phyloP scores from a whole-genome alignment of 164 flowering plant genomes.

The Taxillus chinensis region DNA sequence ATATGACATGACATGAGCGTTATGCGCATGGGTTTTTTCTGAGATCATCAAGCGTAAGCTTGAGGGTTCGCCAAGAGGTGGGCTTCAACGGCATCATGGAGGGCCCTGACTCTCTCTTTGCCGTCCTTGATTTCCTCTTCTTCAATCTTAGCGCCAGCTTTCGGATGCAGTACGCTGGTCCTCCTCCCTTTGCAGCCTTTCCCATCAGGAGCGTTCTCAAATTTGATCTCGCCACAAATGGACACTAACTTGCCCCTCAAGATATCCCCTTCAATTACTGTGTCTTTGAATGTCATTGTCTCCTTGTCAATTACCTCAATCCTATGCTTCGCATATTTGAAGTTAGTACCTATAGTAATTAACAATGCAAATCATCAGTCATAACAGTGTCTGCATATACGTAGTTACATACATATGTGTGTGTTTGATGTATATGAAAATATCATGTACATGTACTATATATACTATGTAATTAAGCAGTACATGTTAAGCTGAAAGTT shows the following conservation, averaged over 20 bases:
- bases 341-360: conserved; percentile 12
- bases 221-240: conserved; percentile 18
- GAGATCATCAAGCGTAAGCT: conserved; percentile 2
- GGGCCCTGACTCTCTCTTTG: conserved; percentile 19
- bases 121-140: conserved; percentile 27
- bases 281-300: conserved; percentile 16
- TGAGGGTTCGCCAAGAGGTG: conserved; percentile 19
- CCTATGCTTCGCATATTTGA: conserved; percentile 15
- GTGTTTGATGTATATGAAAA: no score
- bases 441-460: no score
- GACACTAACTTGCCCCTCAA: conserved; percentile 17
- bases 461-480: no score
- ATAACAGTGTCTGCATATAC: no score
- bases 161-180: conserved; percentile 14
- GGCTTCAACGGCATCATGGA: conserved; percentile 35
- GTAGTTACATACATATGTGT: no score
- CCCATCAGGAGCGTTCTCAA: conserved; percentile 16
- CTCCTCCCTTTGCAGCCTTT: conserved; percentile 17
- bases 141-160: conserved; percentile 11
- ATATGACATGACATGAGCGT: no score
- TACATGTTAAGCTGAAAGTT: no score
- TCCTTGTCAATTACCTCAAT: conserved; percentile 17
- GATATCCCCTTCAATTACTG: conserved; percentile 24
- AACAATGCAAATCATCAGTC: no score
- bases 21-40: no score